Evolutionary conservation across 805 yeast genomes (phyloP).

Genomic region (Candida awuae): DNA sequence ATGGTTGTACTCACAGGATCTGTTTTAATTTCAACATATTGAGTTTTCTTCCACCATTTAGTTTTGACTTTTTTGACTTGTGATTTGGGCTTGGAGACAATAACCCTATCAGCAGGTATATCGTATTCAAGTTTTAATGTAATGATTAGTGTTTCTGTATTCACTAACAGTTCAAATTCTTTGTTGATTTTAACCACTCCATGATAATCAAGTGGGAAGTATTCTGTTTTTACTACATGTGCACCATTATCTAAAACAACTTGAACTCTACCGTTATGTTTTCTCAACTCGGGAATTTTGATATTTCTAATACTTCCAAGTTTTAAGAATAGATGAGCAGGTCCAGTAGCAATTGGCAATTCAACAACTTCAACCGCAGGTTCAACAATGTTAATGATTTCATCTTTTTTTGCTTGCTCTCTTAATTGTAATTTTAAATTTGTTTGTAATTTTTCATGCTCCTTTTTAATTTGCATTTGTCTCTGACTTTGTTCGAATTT

Average conservation of each 20-base stretch:
- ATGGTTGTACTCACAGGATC: slow-evolving; percentile 40
- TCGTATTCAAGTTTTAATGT: slow-evolving; percentile 64
- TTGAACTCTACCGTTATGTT: slow-evolving; percentile 42
- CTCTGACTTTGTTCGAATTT: slow-evolving; percentile 11
- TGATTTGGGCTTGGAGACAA: slow-evolving; percentile 45
- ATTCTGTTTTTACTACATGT: slow-evolving; percentile 60
- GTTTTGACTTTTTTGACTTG: slow-evolving; percentile 20
- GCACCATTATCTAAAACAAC: slow-evolving; percentile 71
- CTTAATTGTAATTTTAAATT: slow-evolving; percentile 8
- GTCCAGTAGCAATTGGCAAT: slow-evolving; percentile 23
- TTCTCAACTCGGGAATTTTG: slow-evolving; percentile 38
- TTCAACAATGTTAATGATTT: background rate
- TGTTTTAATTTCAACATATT: slow-evolving; percentile 34
- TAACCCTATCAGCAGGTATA: slow-evolving; percentile 45
- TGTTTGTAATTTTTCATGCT: slow-evolving; percentile 11
- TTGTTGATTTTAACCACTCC: slow-evolving; percentile 40
- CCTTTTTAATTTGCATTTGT: slow-evolving; percentile 7
- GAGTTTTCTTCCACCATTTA: slow-evolving; percentile 24
- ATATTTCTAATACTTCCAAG: slow-evolving; percentile 40
- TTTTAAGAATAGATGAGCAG: slow-evolving; percentile 48
- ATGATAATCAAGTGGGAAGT: slow-evolving; percentile 27
- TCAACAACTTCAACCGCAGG: background rate
- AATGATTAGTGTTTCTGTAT: slow-evolving; percentile 39
- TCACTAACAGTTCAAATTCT: slow-evolving; percentile 70
- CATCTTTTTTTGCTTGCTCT: slow-evolving; percentile 9